phyloP scores from a whole-genome alignment of 2,329 filamentous ascomycete genomes.

The Ceratocystis huliohia region DNA sequence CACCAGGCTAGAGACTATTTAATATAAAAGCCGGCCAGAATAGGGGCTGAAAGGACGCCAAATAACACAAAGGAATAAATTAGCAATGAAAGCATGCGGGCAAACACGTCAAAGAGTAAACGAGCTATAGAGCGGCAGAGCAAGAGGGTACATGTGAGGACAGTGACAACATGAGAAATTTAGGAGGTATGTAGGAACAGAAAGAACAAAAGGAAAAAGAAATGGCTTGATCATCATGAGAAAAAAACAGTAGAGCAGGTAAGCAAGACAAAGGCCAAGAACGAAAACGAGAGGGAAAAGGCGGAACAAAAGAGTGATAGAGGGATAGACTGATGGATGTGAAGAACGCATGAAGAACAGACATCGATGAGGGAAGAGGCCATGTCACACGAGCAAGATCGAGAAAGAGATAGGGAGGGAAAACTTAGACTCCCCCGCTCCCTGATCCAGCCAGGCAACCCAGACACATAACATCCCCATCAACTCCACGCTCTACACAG shows the following conservation, averaged over 20 bases:
- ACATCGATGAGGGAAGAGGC: not conserved
- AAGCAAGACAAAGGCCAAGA: not conserved
- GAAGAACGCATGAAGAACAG: not conserved
- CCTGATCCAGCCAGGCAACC: constrained; percentile 39
- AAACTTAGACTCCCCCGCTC: not conserved
- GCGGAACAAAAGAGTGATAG: not conserved
- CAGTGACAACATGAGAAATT: not conserved
- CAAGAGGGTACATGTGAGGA: constrained; percentile 4
- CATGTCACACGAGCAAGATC: not conserved
- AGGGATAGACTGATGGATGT: not conserved
- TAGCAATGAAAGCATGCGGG: too few species aligned
- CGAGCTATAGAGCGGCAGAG: not conserved
- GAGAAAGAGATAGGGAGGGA: not conserved
- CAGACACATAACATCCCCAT: constrained; percentile 55
- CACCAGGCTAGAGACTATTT: too few species aligned
- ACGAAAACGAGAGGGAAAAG: not conserved
- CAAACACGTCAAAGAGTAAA: too few species aligned
- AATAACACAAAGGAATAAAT: too few species aligned
- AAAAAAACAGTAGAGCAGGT: not conserved
- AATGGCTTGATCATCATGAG: not conserved
- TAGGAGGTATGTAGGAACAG: not conserved
- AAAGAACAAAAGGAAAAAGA: not conserved
- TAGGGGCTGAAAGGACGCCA: too few species aligned
- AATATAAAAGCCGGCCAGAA: too few species aligned
- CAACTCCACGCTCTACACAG: constrained; percentile 50